Evolutionary conservation across 2,329 filamentous ascomycete species (phyloP), one percentile per base, ranked within the genome.

Genomic region (Plenodomus tracheiphilus): DNA sequence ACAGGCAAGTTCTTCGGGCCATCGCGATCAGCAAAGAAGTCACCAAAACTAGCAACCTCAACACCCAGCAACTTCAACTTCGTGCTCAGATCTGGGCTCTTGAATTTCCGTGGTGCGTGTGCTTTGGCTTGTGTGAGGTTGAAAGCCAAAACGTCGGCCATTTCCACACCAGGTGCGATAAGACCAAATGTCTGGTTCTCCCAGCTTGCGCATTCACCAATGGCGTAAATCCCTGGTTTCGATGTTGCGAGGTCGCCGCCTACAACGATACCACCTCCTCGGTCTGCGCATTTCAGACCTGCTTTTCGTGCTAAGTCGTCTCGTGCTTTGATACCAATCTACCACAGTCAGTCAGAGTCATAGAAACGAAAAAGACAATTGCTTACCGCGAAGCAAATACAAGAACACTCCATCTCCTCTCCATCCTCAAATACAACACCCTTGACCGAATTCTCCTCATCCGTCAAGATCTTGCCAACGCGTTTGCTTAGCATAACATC

Each of bases 201-300:
- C 89, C 90, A 96, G 74, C 87, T 94, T 4, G 91, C 91, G 62
- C 91, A 96, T 73, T 96, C 92, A 47, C 91, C 92, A 41, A 96
- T 87, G 39, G 91, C 91, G 67, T 94, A 96, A 41, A 96, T 83
- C 54, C 87, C 85, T 0, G 84, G 77, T 3, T 80, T 71, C 25
- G 84, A 94, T 2, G 91, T 96, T 53, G 80, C 79, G 5, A 96
- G 74, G 58, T 83, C 77, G 49, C 78, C 79, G 54, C 84, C 79
- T 51, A 93, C 81, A 21, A 92, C 80, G 46, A 92, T 85, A n/a
- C 89, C 89, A 41, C 89, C 88, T 11, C 88, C 87, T 25, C 87
- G 78, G 54, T 86, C 83, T 0, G 86, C 85, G 46, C 87, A 90
- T 51, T 82, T 81, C 61, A 96, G 86, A 13, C 88, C 88, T 1